phyloP scores from a whole-genome alignment of 257 asterid genomes.

The Solanum bukasovii region DNA sequence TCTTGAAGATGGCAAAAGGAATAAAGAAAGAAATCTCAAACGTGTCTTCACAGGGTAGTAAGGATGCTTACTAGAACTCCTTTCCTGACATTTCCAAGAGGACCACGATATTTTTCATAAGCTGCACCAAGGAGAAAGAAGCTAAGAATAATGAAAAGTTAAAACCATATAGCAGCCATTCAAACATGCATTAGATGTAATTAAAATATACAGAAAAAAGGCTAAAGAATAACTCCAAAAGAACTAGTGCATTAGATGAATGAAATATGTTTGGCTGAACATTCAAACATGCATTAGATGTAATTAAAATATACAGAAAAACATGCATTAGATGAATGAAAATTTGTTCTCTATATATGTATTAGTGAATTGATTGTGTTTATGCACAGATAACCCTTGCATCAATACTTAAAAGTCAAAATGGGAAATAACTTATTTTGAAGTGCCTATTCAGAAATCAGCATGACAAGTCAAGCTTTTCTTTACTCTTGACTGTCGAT shows the following conservation, averaged over 20 bases:
- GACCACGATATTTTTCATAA: constrained; percentile 88
- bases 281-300: no score
- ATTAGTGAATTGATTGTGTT: background rate
- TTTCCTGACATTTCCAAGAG: constrained; percentile 96
- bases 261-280: background rate
- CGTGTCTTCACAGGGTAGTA: background rate
- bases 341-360: background rate
- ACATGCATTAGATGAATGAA: background rate
- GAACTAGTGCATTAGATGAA: background rate
- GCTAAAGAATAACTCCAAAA: background rate
- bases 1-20: background rate
- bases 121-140: constrained; percentile 26
- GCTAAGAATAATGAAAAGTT: background rate
- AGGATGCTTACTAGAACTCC: constrained; percentile 69
- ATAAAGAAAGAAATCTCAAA: background rate
- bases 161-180: background rate
- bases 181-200: background rate
- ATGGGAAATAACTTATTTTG: background rate
- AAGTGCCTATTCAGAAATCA: background rate
- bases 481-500: background rate
- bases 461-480: background rate
- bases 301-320: no score
- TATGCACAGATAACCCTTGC: background rate
- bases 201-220: background rate
- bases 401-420: background rate